Base-by-base conservation (phyloP, 1,139 yeast species). In the Yamadazyma atmosphaerica region DNA sequence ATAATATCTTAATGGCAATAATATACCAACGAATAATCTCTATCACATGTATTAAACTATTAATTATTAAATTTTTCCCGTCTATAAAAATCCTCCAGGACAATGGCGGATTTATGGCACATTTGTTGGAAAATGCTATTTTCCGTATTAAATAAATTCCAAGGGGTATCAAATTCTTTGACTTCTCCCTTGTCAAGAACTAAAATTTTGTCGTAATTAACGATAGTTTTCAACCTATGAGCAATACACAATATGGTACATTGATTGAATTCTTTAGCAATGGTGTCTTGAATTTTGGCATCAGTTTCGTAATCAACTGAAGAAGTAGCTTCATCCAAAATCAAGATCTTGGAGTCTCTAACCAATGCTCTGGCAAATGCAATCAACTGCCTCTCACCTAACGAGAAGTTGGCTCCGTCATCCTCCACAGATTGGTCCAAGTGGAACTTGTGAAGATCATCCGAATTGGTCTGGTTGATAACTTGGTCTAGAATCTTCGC, bases 271-370 rank as follows among this genome's bases (percentile, higher is more conserved):
- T 74, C 79, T 7, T 49, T 51, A 0, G 63, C 63, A 38, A 77
- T 74, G 9, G 81, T 75, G 2, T 55, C 48, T 50, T 76, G 81
- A 40, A 77, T 75, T 49, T 65, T 72, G 11, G 71, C 55, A 50
- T 77, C 81, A 3, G 82, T 77, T 48, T 72, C 78, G 49, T 73
- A 76, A 54, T 77, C 81, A 35, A 76, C 81, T 15, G 78, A 72
- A 1, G 80, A 73, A 0, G 82, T 76, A 14, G 81, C 81, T 56
- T 77, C 81, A 52, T 77, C 81, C 43, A 77, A 55, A 43, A 77
- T 68, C 44, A 77, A 63, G 39, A 77, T 72, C 52, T 70, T 73
- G 17, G 75, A 58, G 35, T 72, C 65, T 36, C 78, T 62, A 12
- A 76, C 77, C 50, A 77, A 63, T 1, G 81, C 77, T 39, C 82